A percentile compares a stretch with the other conserved stretches of the same genome.
Conservation (phyloP, 2,329 filamentous ascomycete species). For the Epichloe glyceriae region DNA sequence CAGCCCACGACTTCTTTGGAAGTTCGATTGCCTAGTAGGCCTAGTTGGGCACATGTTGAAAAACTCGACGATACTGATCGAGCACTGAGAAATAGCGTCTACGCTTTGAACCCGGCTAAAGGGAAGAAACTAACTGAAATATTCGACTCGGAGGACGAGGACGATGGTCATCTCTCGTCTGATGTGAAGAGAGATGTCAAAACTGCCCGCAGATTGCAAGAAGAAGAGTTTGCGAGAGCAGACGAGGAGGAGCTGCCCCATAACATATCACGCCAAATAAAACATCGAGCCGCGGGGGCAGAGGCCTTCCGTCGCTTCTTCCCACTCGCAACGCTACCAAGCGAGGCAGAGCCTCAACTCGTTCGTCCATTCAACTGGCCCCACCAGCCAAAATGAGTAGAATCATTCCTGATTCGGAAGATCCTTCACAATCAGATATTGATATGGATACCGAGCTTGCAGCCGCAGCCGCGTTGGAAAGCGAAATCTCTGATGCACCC, state of each 20-base stretch:
- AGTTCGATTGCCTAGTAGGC: slow-evolving; percentile 16
- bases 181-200: slow-evolving; percentile 16
- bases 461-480: slow-evolving; percentile 11
- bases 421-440: slow-evolving; percentile 11
- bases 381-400: slow-evolving; percentile 19
- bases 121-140: slow-evolving; percentile 28
- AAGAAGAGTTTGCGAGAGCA: slow-evolving; percentile 17
- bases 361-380: slow-evolving; percentile 7
- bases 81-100: slow-evolving; percentile 29
- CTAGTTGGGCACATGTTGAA: slow-evolving; percentile 8
- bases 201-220: slow-evolving; percentile 22
- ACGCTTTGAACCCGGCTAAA: slow-evolving; percentile 32
- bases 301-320: slow-evolving; percentile 3
- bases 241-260: background rate
- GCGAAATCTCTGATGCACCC: slow-evolving; percentile 5
- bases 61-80: slow-evolving; percentile 17
- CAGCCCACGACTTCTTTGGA: slow-evolving; percentile 12
- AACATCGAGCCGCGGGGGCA: background rate
- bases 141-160: slow-evolving; percentile 27
- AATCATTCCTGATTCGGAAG: slow-evolving; percentile 19
- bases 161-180: slow-evolving; percentile 16
- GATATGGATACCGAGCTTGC: slow-evolving; percentile 21
- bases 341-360: slow-evolving; percentile 14
- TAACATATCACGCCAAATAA: slow-evolving; percentile 6
- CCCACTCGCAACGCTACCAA: slow-evolving; percentile 11